Percentiles rank a stretch among this genome's conserved stretches.
phyloP scores from a whole-genome alignment of 495 filamentous ascomycete genomes.

The Pseudomonodictys pantanalensis region DNA sequence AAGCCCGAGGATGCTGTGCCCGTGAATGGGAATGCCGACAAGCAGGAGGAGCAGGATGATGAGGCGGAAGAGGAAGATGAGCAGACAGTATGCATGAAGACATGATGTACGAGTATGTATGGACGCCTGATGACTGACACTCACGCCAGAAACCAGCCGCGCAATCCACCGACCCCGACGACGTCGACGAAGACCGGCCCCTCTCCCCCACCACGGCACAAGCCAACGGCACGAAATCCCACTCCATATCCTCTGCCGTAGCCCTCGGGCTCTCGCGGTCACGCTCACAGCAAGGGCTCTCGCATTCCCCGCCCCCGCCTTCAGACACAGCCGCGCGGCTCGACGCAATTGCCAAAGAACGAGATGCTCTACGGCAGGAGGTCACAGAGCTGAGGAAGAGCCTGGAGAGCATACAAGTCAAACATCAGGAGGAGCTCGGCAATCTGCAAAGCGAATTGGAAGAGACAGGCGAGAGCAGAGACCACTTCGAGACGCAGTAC shows the following conservation, averaged over 20 bases:
- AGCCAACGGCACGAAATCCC: constrained; percentile 21
- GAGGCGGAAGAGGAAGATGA: constrained; percentile 37
- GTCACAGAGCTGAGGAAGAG: constrained; percentile 77
- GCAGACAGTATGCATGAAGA: constrained; percentile 25
- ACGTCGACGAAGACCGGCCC: constrained; percentile 16
- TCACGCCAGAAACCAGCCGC: constrained; percentile 12
- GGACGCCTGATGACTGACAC: constrained; percentile 20
- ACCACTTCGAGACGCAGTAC: constrained; percentile 84
- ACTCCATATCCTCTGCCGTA: constrained; percentile 31
- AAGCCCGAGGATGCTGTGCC: constrained; percentile 27
- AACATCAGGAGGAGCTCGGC: constrained; percentile 57
- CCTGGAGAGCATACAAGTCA: constrained; percentile 72
- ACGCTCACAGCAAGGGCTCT: constrained; percentile 24
- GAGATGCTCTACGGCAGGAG: constrained; percentile 74
- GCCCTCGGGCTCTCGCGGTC: constrained; percentile 28
- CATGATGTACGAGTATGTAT: not conserved
- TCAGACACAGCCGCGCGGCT: constrained; percentile 57
- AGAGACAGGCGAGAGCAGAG: constrained; percentile 65
- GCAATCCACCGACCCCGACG: constrained; percentile 17
- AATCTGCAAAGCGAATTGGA: constrained; percentile 42
- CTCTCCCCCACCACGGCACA: constrained; percentile 16
- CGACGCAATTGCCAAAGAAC: constrained; percentile 74
- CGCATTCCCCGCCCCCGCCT: constrained; percentile 9
- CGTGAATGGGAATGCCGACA: constrained; percentile 13
- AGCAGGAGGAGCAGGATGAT: constrained; percentile 29